These are phyloP conservation scores for Neoascochyta sp. DNA, from an alignment of 2,329 filamentous ascomycete genomes.

Conservation along the genomic window DNA sequence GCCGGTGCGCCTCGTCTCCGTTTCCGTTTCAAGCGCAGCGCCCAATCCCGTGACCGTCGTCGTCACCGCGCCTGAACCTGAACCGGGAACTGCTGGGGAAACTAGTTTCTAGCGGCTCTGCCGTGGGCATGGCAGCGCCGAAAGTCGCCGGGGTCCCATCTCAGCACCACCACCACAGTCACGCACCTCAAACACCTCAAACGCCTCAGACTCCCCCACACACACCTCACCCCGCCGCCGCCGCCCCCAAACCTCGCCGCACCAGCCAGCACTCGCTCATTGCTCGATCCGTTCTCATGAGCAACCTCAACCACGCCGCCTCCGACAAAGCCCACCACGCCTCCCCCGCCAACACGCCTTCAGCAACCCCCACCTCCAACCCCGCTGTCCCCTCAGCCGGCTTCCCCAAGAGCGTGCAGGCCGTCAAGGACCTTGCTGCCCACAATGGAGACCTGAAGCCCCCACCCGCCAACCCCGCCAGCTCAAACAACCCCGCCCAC, in stretches of 20 bases:
- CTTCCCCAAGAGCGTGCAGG: slow-evolving; percentile 22
- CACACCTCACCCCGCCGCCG: slow-evolving; percentile 10
- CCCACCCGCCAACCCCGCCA: slow-evolving; percentile 15
- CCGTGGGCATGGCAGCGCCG: slow-evolving; percentile 10
- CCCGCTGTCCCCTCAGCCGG: slow-evolving; percentile 11
- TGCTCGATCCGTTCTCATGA: slow-evolving; percentile 52
- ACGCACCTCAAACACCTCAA: slow-evolving; percentile 15
- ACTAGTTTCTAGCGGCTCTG: slow-evolving; percentile 4
- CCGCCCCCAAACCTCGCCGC: slow-evolving; percentile 14
- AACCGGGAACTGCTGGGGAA: too few species aligned
- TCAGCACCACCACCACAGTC: too few species aligned
- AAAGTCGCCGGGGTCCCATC: slow-evolving; percentile 9
- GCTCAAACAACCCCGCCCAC: slow-evolving; percentile 12
- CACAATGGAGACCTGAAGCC: slow-evolving; percentile 33
- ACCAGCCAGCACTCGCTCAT: slow-evolving; percentile 48
- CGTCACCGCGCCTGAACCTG: too few species aligned
- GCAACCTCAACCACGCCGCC: slow-evolving; percentile 32
- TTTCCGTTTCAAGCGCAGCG: too few species aligned
- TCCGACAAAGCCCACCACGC: slow-evolving; percentile 19
- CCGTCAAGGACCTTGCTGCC: slow-evolving; percentile 19
- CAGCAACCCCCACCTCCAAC: slow-evolving; percentile 8
- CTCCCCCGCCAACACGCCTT: slow-evolving; percentile 11
- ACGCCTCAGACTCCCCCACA: slow-evolving; percentile 16
- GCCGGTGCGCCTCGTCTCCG: too few species aligned
- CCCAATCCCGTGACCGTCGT: too few species aligned